Conservation (phyloP, 257 asterid species). For the Gardenia jasminoides region DNA sequence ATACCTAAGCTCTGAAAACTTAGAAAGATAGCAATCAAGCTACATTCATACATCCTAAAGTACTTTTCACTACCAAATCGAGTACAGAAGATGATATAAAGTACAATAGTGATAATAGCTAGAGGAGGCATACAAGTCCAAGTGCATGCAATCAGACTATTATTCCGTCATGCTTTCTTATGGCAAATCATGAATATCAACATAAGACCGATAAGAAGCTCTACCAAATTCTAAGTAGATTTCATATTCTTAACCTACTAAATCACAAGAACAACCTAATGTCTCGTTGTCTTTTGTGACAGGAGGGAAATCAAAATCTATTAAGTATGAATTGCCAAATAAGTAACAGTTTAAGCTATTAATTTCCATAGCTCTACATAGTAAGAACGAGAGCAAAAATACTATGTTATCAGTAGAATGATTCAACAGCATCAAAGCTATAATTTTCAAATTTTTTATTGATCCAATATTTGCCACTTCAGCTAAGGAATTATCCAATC, state of each 20-base stretch:
- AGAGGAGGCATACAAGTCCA: not conserved
- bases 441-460: not conserved
- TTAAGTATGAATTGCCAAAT: not conserved
- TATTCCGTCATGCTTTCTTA: not conserved
- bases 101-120: not conserved
- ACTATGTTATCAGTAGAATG: not conserved
- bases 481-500: not conserved
- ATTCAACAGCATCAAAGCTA: not conserved
- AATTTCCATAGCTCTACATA: not conserved
- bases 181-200: not conserved
- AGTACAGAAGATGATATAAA: not conserved
- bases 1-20: not conserved
- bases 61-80: not conserved
- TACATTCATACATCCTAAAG: not conserved
- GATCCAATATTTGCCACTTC: not conserved
- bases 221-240: not conserved
- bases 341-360: not conserved
- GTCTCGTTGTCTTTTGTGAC: not conserved
- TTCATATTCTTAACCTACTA: not conserved
- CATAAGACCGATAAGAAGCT: not conserved
- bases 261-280: not conserved
- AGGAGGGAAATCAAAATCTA: not conserved
- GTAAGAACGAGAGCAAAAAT: not conserved
- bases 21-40: not conserved
- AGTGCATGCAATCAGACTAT: not conserved